Conservation (phyloP, 495 filamentous ascomycete species). For the Neurospora sp. region DNA sequence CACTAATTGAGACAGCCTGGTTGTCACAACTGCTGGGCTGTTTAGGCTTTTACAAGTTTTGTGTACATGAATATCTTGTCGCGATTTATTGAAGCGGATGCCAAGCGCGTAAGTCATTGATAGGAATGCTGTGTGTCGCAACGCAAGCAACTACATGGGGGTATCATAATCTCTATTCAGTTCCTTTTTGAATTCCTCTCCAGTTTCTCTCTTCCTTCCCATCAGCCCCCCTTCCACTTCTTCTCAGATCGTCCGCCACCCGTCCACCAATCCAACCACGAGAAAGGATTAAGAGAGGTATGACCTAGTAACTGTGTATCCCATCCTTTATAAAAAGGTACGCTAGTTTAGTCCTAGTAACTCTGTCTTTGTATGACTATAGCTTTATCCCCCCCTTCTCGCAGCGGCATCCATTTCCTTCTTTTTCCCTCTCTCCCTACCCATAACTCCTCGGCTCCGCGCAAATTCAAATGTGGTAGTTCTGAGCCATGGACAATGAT, state of each 20-base stretch:
- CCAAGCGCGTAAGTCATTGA: too few species aligned
- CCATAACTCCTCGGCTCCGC: not conserved
- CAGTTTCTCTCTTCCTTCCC: too few species aligned
- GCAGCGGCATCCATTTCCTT: not conserved
- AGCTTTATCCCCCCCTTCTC: not conserved
- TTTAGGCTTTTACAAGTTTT: not conserved
- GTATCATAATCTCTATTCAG: not conserved
- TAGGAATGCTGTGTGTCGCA: too few species aligned
- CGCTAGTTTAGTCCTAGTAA: not conserved
- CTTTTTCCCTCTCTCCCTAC: too few species aligned
- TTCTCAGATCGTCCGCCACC: not conserved
- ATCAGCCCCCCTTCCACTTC: not conserved
- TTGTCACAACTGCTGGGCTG: not conserved
- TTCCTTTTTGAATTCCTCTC: not conserved
- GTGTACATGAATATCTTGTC: not conserved
- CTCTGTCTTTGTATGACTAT: not conserved
- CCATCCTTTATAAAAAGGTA: not conserved
- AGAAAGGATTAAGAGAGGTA: not conserved
- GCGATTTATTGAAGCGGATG: too few species aligned
- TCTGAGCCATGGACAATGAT: not conserved
- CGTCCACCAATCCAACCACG: not conserved
- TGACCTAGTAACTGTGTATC: not conserved
- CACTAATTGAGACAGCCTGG: not conserved
- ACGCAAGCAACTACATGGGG: not conserved
- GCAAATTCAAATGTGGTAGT: not conserved